These are phyloP conservation scores for Rhodotorula graminis DNA, from an alignment of 768 basidiomycete genomes.

Conservation along the genomic window DNA sequence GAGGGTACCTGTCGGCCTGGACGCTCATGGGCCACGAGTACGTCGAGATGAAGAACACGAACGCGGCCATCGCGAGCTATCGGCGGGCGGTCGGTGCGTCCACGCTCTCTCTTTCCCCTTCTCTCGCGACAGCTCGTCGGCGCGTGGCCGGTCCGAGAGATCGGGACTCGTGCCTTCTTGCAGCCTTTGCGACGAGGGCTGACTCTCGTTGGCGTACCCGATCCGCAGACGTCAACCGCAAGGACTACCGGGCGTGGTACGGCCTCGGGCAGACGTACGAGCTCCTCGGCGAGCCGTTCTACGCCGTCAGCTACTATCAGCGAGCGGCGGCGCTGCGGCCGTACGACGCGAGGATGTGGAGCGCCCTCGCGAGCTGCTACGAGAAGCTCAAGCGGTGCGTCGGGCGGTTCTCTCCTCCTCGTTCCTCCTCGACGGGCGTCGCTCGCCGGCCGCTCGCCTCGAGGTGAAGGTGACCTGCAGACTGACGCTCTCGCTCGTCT, in stretches of 20 bases:
- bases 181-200: no score
- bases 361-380: conserved; percentile 87
- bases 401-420: neutral
- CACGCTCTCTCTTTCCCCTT: neutral
- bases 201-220: neutral
- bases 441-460: no score
- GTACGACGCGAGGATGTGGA: conserved; percentile 94
- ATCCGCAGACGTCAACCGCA: conserved; percentile 77
- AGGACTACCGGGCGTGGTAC: conserved; percentile 98
- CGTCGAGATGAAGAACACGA: conserved; percentile 97
- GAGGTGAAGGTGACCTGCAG: no score
- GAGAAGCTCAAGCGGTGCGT: conserved; percentile 79
- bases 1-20: conserved; percentile 94
- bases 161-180: no score
- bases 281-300: conserved; percentile 91
- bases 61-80: conserved; percentile 97
- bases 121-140: no score
- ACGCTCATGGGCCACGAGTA: conserved; percentile 99
- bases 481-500: neutral
- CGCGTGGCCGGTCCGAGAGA: no score
- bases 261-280: conserved; percentile 98
- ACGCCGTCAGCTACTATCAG: conserved; percentile 93
- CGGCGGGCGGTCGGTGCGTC: conserved; percentile 85
- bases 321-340: conserved; percentile 92
- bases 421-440: neutral